These are phyloP conservation scores for Rossbeevera mucosa DNA, from an alignment of 768 basidiomycete species.

Conservation along the genomic window DNA sequence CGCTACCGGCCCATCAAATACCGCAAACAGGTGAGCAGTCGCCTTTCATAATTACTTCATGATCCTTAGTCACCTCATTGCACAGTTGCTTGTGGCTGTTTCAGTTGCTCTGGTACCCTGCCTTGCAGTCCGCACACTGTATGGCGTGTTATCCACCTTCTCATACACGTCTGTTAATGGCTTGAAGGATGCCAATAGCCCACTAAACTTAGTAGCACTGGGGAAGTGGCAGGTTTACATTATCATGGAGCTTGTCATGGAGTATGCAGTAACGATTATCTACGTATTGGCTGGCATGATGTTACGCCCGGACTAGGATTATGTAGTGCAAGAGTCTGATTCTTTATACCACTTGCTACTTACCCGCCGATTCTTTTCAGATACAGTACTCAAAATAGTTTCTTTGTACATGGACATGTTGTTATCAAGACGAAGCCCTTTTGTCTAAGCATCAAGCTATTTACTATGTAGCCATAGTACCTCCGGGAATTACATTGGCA, in stretches of 20 bases:
- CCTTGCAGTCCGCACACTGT: slow-evolving; percentile 45
- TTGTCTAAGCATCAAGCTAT: no score
- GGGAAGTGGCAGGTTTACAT: slow-evolving; percentile 58
- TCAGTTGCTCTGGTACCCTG: slow-evolving; percentile 55
- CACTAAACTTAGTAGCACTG: no score
- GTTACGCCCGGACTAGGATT: slow-evolving; percentile 31
- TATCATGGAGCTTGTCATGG: slow-evolving; percentile 56
- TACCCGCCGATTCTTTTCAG: no score
- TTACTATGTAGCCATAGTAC: no score
- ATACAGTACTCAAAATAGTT: no score
- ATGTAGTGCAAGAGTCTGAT: slow-evolving; percentile 18
- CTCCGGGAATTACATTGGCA: no score
- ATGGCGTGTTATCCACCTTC: slow-evolving; percentile 54
- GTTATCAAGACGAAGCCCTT: no score
- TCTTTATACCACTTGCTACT: slow-evolving; percentile 33
- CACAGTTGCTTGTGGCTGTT: slow-evolving; percentile 54
- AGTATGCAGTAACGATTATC: slow-evolving; percentile 46
- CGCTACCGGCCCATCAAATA: slow-evolving; percentile 33
- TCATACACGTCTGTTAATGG: no score
- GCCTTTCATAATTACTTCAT: neutral
- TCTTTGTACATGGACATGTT: no score
- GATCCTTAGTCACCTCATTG: slow-evolving; percentile 2
- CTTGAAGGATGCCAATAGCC: no score
- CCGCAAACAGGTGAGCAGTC: slow-evolving; percentile 32
- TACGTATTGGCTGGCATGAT: slow-evolving; percentile 34